Base-by-base conservation (phyloP, 495 filamentous ascomycete genomes). In the Aspergillus sclerotiicarbonarius region DNA sequence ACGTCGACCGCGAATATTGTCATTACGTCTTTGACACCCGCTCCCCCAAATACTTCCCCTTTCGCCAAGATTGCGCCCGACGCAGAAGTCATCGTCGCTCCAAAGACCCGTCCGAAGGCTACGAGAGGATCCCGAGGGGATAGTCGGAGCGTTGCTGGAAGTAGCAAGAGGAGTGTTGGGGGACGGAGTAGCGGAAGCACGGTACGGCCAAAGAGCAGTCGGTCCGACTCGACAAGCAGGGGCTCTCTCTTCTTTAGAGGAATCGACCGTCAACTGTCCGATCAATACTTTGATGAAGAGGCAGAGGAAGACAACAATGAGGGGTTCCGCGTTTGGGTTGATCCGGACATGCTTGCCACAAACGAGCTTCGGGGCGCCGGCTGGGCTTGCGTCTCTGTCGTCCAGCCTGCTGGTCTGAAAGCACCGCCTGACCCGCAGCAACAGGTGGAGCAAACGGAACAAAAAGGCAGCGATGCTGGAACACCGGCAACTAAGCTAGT, bases 71-170 rank as follows among this genome's bases (percentile, higher is more conserved):
- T 98, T 56, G 86, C 89, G 0, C 88, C 92, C 0, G 91, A 98
- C 67, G 93, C 91, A 19, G 94, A 98, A 72, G 91, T 98, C 50
- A 92, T 96, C 57, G 95, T 98, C 21, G 93, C 94, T 4, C 94
- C 94, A 1, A 98, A 98, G 71, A 86, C 80, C 16, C 81, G 88
- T n/a, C 78, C 84, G 30, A 83, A 83, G 51, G 74, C 77, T 31
- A 73, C 72, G 39, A 82, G 83, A 50, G 81, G 81, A 25, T 74
- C 80, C 39, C 71, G 71, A 13, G 77, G 74, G 16, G 83, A 86
- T 51, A 90, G 75, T 68, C 81, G 84, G 62, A 97, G 89, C 70
- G 86, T 90, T 19, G 84, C 87, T 5, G 88, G 74, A 51, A 82
- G 79, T 29, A 81, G 82, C 80, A 85, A 84, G 51, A 88, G 83